These are phyloP conservation scores for Hura crepitans DNA, from an alignment of 441 rosid genomes.

Conservation along the genomic window DNA sequence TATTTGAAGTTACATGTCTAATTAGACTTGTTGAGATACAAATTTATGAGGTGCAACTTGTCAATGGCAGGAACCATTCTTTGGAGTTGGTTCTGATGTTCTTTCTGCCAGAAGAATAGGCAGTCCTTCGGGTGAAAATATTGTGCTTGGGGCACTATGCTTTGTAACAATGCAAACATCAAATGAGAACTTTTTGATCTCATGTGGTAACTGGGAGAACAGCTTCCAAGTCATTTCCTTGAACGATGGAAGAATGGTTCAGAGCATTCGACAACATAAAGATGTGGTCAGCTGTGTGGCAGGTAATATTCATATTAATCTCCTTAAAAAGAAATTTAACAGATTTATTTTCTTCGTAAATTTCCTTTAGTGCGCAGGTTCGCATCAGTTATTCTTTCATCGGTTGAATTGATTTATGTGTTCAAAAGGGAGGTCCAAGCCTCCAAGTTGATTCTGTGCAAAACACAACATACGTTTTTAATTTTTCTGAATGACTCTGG, in stretches of 20 bases:
- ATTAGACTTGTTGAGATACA: neutral
- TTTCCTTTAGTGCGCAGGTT: neutral
- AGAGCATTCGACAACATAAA: constrained; percentile 92
- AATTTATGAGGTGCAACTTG: constrained; percentile 13
- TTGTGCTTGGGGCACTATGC: constrained; percentile 83
- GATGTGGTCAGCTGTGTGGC: constrained; percentile 99
- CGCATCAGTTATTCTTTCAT: neutral
- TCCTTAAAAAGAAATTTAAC: neutral
- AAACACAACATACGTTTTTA: neutral
- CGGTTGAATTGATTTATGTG: neutral
- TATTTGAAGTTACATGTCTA: neutral
- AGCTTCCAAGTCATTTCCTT: constrained; percentile 91
- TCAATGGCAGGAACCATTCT: constrained; percentile 78
- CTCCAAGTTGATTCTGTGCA: neutral
- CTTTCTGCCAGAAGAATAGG: constrained; percentile 87
- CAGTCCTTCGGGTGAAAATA: constrained; percentile 76
- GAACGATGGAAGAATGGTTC: constrained; percentile 91
- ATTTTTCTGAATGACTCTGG: constrained; percentile 6
- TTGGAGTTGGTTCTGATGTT: constrained; percentile 94
- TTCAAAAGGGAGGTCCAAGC: too few relatives aligned
- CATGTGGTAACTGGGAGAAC: constrained; percentile 99
- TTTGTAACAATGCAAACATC: constrained; percentile 77
- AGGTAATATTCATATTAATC: constrained; percentile 44
- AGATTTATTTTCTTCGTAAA: neutral
- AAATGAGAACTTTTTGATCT: constrained; percentile 70